Conservation (phyloP, 2,329 filamentous ascomycete genomes). For the Apiospora arundinis region DNA sequence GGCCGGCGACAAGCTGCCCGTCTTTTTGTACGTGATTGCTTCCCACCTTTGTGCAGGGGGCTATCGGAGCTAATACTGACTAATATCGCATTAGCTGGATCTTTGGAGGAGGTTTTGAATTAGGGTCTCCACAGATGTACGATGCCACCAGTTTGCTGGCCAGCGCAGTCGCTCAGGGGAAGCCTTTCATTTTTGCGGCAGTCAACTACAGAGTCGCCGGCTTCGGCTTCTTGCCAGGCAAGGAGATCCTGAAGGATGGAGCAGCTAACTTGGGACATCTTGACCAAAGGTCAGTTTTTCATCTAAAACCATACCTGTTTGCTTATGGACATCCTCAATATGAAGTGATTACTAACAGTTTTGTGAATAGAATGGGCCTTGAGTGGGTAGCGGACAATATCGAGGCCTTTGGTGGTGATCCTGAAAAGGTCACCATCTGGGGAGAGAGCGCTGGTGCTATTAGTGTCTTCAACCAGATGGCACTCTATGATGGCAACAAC, state of each 20-base stretch:
- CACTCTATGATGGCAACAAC: constrained; percentile 74
- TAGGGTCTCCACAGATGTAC: constrained; percentile 54
- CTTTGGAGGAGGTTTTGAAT: constrained; percentile 70
- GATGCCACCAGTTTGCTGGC: constrained; percentile 55
- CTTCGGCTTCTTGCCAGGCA: constrained; percentile 76
- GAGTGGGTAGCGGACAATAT: constrained; percentile 84
- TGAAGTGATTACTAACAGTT: not conserved
- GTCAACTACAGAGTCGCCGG: constrained; percentile 80
- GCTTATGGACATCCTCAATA: not conserved
- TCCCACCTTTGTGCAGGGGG: constrained; percentile 36
- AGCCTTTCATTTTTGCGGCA: constrained; percentile 76
- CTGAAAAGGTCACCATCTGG: constrained; percentile 80
- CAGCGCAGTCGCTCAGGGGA: constrained; percentile 52
- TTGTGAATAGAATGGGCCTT: constrained; percentile 59
- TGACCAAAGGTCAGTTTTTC: constrained; percentile 60
- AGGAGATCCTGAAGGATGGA: constrained; percentile 71
- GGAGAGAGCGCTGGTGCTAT: constrained; percentile 76
- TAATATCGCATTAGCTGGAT: constrained; percentile 57
- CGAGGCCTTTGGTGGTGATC: constrained; percentile 74
- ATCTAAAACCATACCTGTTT: not conserved
- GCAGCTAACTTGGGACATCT: constrained; percentile 73
- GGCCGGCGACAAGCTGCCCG: constrained; percentile 63
- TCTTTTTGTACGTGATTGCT: constrained; percentile 45
- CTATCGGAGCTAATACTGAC: not conserved
- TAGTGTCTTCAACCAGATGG: constrained; percentile 78